phyloP scores from a whole-genome alignment of 352 stramenopile genomes.

The Phytophthora nicotianae region DNA sequence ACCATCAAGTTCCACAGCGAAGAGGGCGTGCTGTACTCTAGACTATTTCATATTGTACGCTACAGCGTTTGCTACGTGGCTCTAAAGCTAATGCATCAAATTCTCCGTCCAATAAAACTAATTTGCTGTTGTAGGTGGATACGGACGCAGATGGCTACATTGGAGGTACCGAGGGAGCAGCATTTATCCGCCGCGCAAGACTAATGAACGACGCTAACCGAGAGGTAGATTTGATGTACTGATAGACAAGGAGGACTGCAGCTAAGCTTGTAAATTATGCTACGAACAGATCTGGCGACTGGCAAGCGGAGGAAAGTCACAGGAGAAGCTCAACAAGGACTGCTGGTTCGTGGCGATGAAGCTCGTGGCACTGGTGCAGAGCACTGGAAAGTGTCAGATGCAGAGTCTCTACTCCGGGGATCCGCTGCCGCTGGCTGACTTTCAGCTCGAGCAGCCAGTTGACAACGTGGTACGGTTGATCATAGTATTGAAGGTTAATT shows the following conservation, averaged over 20 bases:
- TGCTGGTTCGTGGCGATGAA: slow-evolving; percentile 93
- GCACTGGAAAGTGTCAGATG: slow-evolving; percentile 83
- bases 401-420: slow-evolving; percentile 81
- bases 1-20: slow-evolving; percentile 87
- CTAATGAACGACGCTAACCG: slow-evolving; percentile 86
- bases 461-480: slow-evolving; percentile 70
- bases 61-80: neutral
- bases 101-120: slow-evolving; percentile 2
- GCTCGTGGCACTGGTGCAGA: slow-evolving; percentile 87
- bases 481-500: neutral
- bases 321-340: slow-evolving; percentile 87
- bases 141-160: slow-evolving; percentile 79
- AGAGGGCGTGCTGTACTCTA: slow-evolving; percentile 81
- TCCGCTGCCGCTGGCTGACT: slow-evolving; percentile 72
- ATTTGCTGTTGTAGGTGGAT: slow-evolving; percentile 55
- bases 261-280: neutral
- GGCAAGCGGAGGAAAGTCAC: slow-evolving; percentile 87
- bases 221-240: slow-evolving; percentile 49
- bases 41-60: slow-evolving; percentile 85
- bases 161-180: slow-evolving; percentile 72
- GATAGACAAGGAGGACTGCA: neutral
- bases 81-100: neutral
- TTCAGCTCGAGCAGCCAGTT: slow-evolving; percentile 77
- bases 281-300: slow-evolving; percentile 80
- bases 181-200: slow-evolving; percentile 79